Evolutionary conservation across 2,329 filamentous ascomycete species (phyloP).

Genomic region (Achaetomium macrosporum): DNA sequence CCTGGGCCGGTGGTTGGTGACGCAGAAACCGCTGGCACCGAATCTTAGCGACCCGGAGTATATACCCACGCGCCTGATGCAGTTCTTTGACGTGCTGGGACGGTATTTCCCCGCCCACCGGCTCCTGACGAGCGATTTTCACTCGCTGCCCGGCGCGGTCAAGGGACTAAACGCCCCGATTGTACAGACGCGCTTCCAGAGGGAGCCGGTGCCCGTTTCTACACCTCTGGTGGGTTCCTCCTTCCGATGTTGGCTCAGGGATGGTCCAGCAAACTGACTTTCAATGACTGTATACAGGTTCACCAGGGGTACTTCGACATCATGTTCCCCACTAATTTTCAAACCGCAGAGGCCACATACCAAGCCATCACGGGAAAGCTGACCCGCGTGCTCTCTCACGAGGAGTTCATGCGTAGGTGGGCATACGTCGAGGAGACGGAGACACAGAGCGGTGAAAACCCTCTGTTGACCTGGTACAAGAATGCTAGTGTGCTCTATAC

Average conservation of each 20-base stretch:
- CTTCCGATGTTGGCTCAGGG: background rate
- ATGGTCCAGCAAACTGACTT: background rate
- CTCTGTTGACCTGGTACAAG: slow-evolving; percentile 85
- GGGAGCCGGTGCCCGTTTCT: slow-evolving; percentile 79
- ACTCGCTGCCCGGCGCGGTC: slow-evolving; percentile 74
- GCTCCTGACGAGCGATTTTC: slow-evolving; percentile 85
- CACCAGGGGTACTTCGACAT: slow-evolving; percentile 99
- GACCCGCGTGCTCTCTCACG: slow-evolving; percentile 77
- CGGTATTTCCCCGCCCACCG: slow-evolving; percentile 86
- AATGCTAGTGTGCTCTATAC: slow-evolving; percentile 93
- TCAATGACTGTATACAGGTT: slow-evolving; percentile 51
- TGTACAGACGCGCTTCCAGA: slow-evolving; percentile 87
- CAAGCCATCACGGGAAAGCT: slow-evolving; percentile 87
- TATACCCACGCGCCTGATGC: slow-evolving; percentile 89
- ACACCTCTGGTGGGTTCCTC: slow-evolving; percentile 71
- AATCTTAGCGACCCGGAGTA: slow-evolving; percentile 84
- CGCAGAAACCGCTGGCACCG: slow-evolving; percentile 61
- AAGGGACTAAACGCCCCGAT: slow-evolving; percentile 86
- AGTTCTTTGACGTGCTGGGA: slow-evolving; percentile 90
- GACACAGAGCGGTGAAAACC: slow-evolving; percentile 88
- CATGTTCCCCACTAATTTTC: slow-evolving; percentile 94
- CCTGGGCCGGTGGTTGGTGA: slow-evolving; percentile 56
- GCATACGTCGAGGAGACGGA: slow-evolving; percentile 85
- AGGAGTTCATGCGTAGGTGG: slow-evolving; percentile 86
- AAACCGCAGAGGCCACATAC: slow-evolving; percentile 85